Evolutionary conservation across 164 flowering plant species (phyloP).

Genomic region (grape (Vitis vinifera)): ASM3070453v1 NC_081815.1:8567501-8568000

Average conservation of each 20-base stretch:
- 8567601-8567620: too few species aligned
- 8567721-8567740: not conserved
- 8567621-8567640: too few species aligned
- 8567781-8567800: too few species aligned
- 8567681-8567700: too few species aligned
- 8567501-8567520: too few species aligned
- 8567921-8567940: not conserved
- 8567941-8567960: conserved; percentile 69
- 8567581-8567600: too few species aligned
- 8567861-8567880: not conserved
- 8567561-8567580: too few species aligned
- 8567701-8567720: not conserved
- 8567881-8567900: not conserved
- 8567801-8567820: not conserved
- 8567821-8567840: not conserved
- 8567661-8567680: too few species aligned
- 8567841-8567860: not conserved
- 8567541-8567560: too few species aligned
- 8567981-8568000: conserved; percentile 85
- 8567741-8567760: not conserved
- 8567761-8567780: not conserved
- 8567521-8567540: too few species aligned
- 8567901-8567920: not conserved
- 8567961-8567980: conserved; percentile 70
- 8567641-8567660: too few species aligned